Evolutionary conservation across 1,284 basidiomycete genomes (phyloP), one percentile per base, ranked within the genome.

Genomic region (Entoloma clypeatum): DNA sequence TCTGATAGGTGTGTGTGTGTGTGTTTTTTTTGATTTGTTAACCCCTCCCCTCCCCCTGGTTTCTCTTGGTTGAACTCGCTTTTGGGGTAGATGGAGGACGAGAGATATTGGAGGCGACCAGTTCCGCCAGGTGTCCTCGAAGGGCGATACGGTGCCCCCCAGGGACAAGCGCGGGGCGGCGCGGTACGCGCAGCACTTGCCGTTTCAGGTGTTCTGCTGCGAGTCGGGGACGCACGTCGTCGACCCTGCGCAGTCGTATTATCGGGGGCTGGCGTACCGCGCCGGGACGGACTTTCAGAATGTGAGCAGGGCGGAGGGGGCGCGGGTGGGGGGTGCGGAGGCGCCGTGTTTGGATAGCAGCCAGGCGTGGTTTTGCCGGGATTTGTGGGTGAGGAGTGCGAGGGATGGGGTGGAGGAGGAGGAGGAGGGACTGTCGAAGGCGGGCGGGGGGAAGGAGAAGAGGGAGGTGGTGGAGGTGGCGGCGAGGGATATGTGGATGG

Each of bases 151-250:
- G 7, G 90, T 92, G 0, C 93, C 93, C 8, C 92, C 92, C 1
- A 82, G 92, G 48, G 92, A 97, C 59, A 68, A 71, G 38, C 70
- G 73, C 34, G 91, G 89, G 6, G 81, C 90, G 1, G 69, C 78
- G 32, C 86, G 92, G 19, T 97, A 94, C 64, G 79, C 79, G 1
- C 79, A 87, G 48, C 92, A 97, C 60, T 75, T 96, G 1, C 93
- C 93, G 2, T 96, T 96, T 73, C 93, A 97, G 62, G 91, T 89
- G 9, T 96, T 94, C 66, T 97, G 93, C 69, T 97, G 93, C 67
- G 93, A 96, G 67, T 88, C 91, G 2, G 93, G 93, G 3, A 92
- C 92, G 0, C 93, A 96, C 60, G 81, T 97, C 54, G 83, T 97
- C 49, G 93, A 97, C 61, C 93, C 93, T 9, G 77, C 75, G 21